Base-by-base conservation (phyloP, 2,329 filamentous ascomycete genomes). In the Parafenestella ontariensis region DNA sequence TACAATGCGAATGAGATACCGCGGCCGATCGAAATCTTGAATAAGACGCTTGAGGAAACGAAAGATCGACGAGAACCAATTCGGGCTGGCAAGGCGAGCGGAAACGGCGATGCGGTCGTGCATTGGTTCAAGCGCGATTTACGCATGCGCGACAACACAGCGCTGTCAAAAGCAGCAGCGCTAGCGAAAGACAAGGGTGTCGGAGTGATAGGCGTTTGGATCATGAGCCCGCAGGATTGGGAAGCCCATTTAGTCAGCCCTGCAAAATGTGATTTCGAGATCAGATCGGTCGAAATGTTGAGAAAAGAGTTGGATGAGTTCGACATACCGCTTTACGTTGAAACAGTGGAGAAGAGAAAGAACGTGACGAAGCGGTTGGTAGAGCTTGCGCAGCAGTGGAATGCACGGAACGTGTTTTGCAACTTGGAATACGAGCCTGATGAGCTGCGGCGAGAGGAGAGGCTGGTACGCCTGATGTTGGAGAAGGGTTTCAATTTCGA, bases 371-470 rank as follows among this genome's bases (percentile, higher is more conserved):
- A 72, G 1, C 80, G 87, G 3, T 79, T 96, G 9, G 64, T 89
- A 1, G 83, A 87, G 46, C 77, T 93, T 36, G 85, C 89, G 71
- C 78, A 85, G 26, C 78, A 86, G 56, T 96, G 91, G 92, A 85
- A 85, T 0, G 89, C 86, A 0, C 88, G 82, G 44, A 89, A 95
- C 66, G 61, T 96, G 2, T 96, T 87, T 66, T 87, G 89, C 43
- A 96, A 96, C 69, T 86, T 92, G 52, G 92, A 96, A 72, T 96
- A 96, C 67, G 93, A 96, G 73, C 91, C 96, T 0, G 93, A 97
- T 69, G 93, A 96, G 76, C 76, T 96, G 53, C 82, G 92, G 39
- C 82, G 92, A 5, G 93, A 97, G 66, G 86, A 87, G 1, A 80
- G 79, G 24, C 76, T 96, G 66, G 82, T 91, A 1, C 82, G 79